Evolutionary conservation across 2,329 filamentous ascomycete species (phyloP).

Genomic region (Mollisiaceae sp.): DNA sequence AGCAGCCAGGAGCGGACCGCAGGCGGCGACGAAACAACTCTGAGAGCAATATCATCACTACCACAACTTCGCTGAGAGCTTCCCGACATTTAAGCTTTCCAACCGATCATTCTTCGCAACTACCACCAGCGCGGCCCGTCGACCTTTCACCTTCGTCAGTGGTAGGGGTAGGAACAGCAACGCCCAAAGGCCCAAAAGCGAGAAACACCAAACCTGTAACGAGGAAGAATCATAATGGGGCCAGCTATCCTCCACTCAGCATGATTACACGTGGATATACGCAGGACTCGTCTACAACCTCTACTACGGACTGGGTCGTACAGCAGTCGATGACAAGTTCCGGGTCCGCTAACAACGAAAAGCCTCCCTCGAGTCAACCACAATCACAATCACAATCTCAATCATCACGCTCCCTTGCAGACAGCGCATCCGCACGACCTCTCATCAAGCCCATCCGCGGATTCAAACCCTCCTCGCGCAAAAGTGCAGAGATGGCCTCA

Average conservation of each 20-base stretch:
- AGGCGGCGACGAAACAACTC: conserved; percentile 7
- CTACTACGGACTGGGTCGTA: conserved; percentile 38
- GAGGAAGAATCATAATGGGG: background rate
- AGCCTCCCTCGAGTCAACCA: conserved; percentile 11
- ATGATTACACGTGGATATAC: conserved; percentile 37
- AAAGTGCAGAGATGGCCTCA: conserved; percentile 34
- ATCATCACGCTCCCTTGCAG: conserved; percentile 19
- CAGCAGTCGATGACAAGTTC: conserved; percentile 30
- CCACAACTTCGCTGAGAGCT: background rate
- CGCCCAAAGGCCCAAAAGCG: background rate
- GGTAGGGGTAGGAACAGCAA: conserved; percentile 1
- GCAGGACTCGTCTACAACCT: conserved; percentile 19
- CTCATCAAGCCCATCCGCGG: conserved; percentile 39
- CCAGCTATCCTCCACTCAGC: conserved; percentile 32
- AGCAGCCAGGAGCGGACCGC: background rate
- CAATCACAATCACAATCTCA: conserved; percentile 17
- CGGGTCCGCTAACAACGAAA: conserved; percentile 17
- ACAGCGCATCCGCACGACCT: conserved; percentile 28
- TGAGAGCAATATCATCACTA: background rate
- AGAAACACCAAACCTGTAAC: conserved; percentile 6
- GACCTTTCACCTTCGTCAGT: background rate
- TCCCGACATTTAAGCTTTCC: conserved; percentile 10
- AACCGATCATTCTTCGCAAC: conserved; percentile 6
- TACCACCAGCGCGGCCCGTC: background rate
- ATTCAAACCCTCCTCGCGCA: conserved; percentile 36